A percentile compares a stretch with the other conserved stretches of the same genome.
Conservation (phyloP, 2,329 filamentous ascomycete genomes). For the Xylariales sp. region DNA sequence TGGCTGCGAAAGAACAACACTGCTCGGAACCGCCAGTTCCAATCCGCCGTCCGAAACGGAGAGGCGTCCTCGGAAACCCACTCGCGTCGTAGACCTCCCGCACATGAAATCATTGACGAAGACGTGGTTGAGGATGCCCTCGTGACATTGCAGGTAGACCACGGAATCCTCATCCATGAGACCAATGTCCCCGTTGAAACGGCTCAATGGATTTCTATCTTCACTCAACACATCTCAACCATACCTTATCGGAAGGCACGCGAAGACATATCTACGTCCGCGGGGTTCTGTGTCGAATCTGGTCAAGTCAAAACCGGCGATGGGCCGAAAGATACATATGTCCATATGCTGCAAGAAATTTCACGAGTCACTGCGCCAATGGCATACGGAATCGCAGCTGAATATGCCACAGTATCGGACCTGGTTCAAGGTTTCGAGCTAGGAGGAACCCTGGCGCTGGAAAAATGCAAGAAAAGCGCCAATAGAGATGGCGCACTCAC, state of each 20-base stretch:
- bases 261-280: conserved; percentile 45
- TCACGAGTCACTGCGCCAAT: conserved; percentile 66
- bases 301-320: conserved; percentile 72
- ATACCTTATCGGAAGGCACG: conserved; percentile 63
- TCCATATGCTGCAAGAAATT: conserved; percentile 73
- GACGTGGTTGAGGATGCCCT: conserved; percentile 67
- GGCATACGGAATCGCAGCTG: conserved; percentile 62
- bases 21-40: conserved; percentile 63
- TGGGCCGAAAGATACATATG: conserved; percentile 61
- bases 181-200: conserved; percentile 57
- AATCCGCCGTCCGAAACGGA: conserved; percentile 54
- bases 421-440: conserved; percentile 56
- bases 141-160: conserved; percentile 63
- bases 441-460: conserved; percentile 57
- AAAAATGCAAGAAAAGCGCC: conserved; percentile 53
- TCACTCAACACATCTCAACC: conserved; percentile 76
- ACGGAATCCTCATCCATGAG: conserved; percentile 67
- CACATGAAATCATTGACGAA: conserved; percentile 56
- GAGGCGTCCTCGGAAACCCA: conserved; percentile 16
- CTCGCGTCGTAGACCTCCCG: conserved; percentile 34
- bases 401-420: conserved; percentile 54
- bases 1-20: conserved; percentile 69
- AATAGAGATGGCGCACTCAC: conserved; percentile 54
- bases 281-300: conserved; percentile 73
- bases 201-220: conserved; percentile 66